phyloP scores from a whole-genome alignment of 805 yeast species.

The Candida wancherniae region DNA sequence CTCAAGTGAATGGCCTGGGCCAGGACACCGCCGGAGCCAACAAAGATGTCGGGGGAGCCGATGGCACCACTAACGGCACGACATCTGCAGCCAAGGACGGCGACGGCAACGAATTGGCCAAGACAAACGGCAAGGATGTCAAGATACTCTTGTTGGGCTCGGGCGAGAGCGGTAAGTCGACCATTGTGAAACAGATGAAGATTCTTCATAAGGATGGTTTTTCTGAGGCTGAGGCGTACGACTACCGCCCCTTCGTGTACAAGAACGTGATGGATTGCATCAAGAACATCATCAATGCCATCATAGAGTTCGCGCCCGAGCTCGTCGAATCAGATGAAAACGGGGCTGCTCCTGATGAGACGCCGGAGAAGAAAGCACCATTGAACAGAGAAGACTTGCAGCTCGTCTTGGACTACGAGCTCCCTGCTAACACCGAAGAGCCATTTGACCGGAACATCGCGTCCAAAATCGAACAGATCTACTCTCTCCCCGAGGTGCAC shows the following conservation, averaged over 20 bases:
- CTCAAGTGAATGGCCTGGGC: not conserved
- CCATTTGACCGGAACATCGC: slow-evolving; percentile 49
- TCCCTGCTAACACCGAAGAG: slow-evolving; percentile 50
- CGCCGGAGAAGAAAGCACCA: slow-evolving; percentile 1
- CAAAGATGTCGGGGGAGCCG: not conserved
- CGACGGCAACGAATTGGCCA: slow-evolving; percentile 7
- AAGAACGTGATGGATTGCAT: slow-evolving; percentile 76
- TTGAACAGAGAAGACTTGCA: slow-evolving; percentile 34
- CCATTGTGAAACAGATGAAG: slow-evolving; percentile 78
- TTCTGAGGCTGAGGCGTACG: slow-evolving; percentile 62
- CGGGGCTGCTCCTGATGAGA: slow-evolving; percentile 11
- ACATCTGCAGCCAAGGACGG: too few species aligned
- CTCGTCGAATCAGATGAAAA: slow-evolving; percentile 29
- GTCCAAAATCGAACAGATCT: slow-evolving; percentile 44
- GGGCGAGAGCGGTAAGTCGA: slow-evolving; percentile 82
- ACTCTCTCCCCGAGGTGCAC: slow-evolving; percentile 55
- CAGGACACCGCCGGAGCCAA: not conserved
- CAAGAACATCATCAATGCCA: slow-evolving; percentile 63
- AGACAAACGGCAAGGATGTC: slow-evolving; percentile 40
- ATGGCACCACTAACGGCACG: slow-evolving; percentile 2
- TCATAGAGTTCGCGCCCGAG: slow-evolving; percentile 46
- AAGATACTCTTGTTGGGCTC: slow-evolving; percentile 80
- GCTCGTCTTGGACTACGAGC: slow-evolving; percentile 41
- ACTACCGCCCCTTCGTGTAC: slow-evolving; percentile 74
- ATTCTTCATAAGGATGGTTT: slow-evolving; percentile 71